Conservation (phyloP, 148 eudicot species). For the Salicornia ramosissima region DNA sequence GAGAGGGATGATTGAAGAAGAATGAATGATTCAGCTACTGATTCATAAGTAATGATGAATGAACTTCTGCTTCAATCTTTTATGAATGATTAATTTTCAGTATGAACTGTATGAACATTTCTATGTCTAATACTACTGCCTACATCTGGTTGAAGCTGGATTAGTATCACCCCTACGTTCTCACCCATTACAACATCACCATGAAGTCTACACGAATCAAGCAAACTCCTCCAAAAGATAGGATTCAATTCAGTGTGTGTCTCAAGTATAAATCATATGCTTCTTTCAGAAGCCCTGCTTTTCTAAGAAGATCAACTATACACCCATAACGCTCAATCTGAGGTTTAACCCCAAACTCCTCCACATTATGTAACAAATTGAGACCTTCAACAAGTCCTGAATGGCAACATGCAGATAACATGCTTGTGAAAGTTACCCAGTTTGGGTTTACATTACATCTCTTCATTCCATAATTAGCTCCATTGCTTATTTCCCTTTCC, state of each 20-base stretch:
- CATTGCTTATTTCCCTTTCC: conserved; percentile 50
- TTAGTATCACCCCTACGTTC: conserved; percentile 45
- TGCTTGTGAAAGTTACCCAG: conserved; percentile 54
- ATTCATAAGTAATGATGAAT: too few species aligned
- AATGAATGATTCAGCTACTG: too few species aligned
- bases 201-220: conserved; percentile 49
- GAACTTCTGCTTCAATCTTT: too few species aligned
- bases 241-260: conserved; percentile 34
- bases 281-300: conserved; percentile 49
- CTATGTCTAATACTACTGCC: too few species aligned
- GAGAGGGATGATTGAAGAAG: too few species aligned
- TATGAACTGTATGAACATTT: too few species aligned
- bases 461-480: conserved; percentile 42
- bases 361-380: conserved; percentile 44
- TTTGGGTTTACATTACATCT: conserved; percentile 40
- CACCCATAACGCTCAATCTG: conserved; percentile 49
- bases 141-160: conserved; percentile 25
- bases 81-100: too few species aligned
- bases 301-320: conserved; percentile 53
- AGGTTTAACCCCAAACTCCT: conserved; percentile 36
- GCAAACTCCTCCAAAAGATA: conserved; percentile 59
- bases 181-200: conserved; percentile 54
- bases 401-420: conserved; percentile 58
- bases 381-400: conserved; percentile 51
- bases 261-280: conserved; percentile 36